A percentile compares a stretch with the other conserved stretches of the same genome.
Evolutionary conservation across 345 rosid genomes (phyloP).

Genomic region (Balakata baccata): DNA sequence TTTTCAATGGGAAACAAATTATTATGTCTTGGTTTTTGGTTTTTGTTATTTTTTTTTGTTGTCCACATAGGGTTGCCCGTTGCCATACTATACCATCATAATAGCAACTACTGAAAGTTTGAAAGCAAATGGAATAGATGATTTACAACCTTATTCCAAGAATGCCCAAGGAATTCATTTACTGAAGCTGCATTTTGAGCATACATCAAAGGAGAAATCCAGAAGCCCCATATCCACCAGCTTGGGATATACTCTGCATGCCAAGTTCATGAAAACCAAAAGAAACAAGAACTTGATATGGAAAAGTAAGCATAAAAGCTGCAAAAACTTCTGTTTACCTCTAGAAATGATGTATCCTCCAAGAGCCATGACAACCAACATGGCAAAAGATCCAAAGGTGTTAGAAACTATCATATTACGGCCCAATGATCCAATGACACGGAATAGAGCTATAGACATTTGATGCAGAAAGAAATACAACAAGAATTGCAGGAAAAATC

Average conservation of each 20-base stretch:
- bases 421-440: conserved; percentile 96
- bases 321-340: conserved; percentile 42
- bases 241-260: conserved; percentile 74
- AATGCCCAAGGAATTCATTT: conserved; percentile 85
- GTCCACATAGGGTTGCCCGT: not conserved
- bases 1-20: not conserved
- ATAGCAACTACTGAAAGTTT: not conserved
- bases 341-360: conserved; percentile 93
- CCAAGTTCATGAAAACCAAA: conserved; percentile 13
- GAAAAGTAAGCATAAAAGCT: not conserved
- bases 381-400: conserved; percentile 96
- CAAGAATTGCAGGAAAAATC: conserved; percentile 78
- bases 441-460: conserved; percentile 86
- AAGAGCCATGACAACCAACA: conserved; percentile 95
- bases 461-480: conserved; percentile 88
- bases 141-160: conserved; percentile 75
- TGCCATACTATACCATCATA: not conserved
- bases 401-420: conserved; percentile 94
- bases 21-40: not conserved
- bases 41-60: not conserved
- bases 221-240: conserved; percentile 99
- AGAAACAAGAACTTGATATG: conserved; percentile 9
- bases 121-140: conserved; percentile 1
- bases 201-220: conserved; percentile 94
- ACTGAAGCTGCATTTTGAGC: conserved; percentile 98